These are phyloP conservation scores for Botryotinia convoluta DNA, from an alignment of 2,329 filamentous ascomycete species.

Conservation along the genomic window DNA sequence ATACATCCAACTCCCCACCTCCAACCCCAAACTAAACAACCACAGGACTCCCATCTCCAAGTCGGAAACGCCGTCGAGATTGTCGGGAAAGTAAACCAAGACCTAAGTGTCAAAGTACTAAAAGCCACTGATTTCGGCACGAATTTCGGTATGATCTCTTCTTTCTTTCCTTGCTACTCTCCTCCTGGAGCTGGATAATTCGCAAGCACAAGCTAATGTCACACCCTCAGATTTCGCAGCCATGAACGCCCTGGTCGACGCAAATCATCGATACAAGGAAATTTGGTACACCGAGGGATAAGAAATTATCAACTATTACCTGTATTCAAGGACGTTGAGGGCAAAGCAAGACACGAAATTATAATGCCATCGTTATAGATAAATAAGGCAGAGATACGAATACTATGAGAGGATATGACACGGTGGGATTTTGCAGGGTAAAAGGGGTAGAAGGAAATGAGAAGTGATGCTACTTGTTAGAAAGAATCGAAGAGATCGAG, in stretches of 20 bases:
- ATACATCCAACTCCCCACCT: background rate
- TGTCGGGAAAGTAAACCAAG: slow-evolving; percentile 75
- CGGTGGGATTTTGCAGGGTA: background rate
- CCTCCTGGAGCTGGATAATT: background rate
- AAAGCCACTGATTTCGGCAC: slow-evolving; percentile 66
- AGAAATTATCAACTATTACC: too few species aligned
- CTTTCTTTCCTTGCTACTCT: background rate
- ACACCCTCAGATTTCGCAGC: slow-evolving; percentile 58
- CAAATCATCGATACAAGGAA: slow-evolving; percentile 74
- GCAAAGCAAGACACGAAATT: background rate
- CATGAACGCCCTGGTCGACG: slow-evolving; percentile 77
- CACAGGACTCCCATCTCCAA: slow-evolving; percentile 67
- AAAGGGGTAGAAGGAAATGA: background rate
- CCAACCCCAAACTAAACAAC: background rate
- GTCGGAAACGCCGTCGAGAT: slow-evolving; percentile 71
- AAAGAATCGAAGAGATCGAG: too few species aligned
- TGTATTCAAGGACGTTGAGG: background rate
- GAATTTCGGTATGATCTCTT: slow-evolving; percentile 58
- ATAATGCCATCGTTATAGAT: background rate
- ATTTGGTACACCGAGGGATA: slow-evolving; percentile 62
- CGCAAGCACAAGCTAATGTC: background rate
- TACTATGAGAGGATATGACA: background rate
- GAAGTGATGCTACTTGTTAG: background rate
- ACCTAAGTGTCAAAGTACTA: slow-evolving; percentile 69
- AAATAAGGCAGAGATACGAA: background rate